Conservation (phyloP, 305 asterid species). For the Ajuga reptans region DNA sequence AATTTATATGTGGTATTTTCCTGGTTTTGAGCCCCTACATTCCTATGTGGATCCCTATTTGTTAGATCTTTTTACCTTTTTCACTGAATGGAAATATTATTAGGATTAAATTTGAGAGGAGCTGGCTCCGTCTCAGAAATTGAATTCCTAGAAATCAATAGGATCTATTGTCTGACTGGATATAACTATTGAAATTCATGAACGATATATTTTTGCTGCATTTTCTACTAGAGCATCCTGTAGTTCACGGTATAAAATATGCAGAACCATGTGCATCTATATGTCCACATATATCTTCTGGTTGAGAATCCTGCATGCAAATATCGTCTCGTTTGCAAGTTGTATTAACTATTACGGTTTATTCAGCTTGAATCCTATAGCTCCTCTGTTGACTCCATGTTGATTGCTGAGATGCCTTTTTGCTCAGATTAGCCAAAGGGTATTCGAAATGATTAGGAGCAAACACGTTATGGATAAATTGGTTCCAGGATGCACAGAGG, state of each 20-base stretch:
- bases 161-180: background rate
- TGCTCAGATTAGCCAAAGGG: slow-evolving; percentile 80
- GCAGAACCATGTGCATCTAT: background rate
- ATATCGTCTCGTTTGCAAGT: background rate
- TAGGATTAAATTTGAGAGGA: background rate
- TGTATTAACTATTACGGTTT: background rate
- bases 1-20: background rate
- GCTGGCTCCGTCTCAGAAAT: background rate
- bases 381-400: background rate
- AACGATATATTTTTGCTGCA: background rate
- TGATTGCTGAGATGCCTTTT: slow-evolving; percentile 4
- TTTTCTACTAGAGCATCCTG: background rate
- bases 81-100: background rate
- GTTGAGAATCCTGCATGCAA: background rate
- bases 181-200: background rate
- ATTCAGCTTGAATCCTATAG: background rate
- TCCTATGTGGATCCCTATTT: slow-evolving; percentile 8
- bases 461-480: slow-evolving; percentile 38
- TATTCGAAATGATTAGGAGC: slow-evolving; percentile 56
- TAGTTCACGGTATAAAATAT: background rate
- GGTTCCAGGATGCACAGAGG: slow-evolving; percentile 32
- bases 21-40: background rate
- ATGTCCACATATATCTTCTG: background rate
- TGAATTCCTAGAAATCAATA: background rate
- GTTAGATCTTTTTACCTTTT: slow-evolving; percentile 3